A percentile compares a stretch with the other conserved stretches of the same genome.
phyloP scores from a whole-genome alignment of 2,329 filamentous ascomycete species.

The Xylaria multiplex region DNA sequence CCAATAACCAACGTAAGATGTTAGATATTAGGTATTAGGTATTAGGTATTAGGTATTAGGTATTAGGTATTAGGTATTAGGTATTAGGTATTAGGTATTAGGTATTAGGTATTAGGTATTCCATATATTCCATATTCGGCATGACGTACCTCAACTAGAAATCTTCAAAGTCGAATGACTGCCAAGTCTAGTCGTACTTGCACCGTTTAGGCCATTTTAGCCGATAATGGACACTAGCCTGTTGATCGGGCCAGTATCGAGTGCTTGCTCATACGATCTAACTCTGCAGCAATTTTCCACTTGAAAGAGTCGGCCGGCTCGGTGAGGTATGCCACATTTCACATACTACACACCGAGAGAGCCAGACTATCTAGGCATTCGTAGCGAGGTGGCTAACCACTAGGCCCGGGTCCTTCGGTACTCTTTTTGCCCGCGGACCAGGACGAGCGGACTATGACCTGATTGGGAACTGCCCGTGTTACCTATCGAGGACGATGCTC shows the following conservation, averaged over 20 bases:
- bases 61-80: not conserved
- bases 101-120: slow-evolving; percentile 1
- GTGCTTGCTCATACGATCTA: slow-evolving; percentile 2
- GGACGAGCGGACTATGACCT: slow-evolving; percentile 15
- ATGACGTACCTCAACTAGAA: slow-evolving; percentile 1
- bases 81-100: not conserved
- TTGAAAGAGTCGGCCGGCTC: not conserved
- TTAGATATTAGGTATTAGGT: not conserved
- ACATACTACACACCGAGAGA: slow-evolving; percentile 13
- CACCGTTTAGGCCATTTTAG: slow-evolving; percentile 1
- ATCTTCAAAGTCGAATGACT: not conserved
- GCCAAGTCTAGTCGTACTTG: not conserved
- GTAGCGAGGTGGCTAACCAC: slow-evolving; percentile 7
- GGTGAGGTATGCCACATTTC: slow-evolving; percentile 4
- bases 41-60: slow-evolving; percentile 7
- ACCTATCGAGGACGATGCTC: not conserved
- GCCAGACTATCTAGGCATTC: not conserved
- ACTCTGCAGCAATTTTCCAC: not conserved
- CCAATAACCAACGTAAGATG: slow-evolving; percentile 1
- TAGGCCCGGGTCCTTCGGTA: slow-evolving; percentile 28
- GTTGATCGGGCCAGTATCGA: not conserved
- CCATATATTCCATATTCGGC: slow-evolving; percentile 12
- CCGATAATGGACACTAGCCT: slow-evolving; percentile 6
- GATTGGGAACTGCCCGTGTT: slow-evolving; percentile 26
- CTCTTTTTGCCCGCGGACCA: slow-evolving; percentile 9